Conservation (phyloP, 2,329 filamentous ascomycete genomes). For the Zasmidium angulare region DNA sequence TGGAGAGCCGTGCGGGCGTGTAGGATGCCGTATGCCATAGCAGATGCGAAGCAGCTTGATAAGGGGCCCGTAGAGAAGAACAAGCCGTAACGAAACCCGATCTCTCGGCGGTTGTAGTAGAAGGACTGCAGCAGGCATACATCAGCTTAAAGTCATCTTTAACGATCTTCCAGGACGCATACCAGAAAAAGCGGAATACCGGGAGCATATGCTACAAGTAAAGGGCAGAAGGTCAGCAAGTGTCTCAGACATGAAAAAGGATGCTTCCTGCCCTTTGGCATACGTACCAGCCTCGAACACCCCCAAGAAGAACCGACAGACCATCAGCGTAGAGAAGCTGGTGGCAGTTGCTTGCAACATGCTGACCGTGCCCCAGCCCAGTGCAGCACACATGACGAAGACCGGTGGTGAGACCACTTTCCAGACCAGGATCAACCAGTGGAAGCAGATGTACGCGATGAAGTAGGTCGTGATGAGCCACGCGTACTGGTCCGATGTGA, state of each 20-base stretch:
- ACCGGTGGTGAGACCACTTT: slow-evolving; percentile 4
- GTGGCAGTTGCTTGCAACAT: slow-evolving; percentile 11
- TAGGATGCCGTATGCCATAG: slow-evolving; percentile 62
- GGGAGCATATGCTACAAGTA: slow-evolving; percentile 1
- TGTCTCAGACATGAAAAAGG: too few species aligned
- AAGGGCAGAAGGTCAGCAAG: too few species aligned
- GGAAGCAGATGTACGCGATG: slow-evolving; percentile 42
- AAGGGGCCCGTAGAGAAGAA: not conserved
- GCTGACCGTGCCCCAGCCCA: slow-evolving; percentile 13
- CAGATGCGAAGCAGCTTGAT: slow-evolving; percentile 41
- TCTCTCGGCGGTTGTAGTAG: slow-evolving; percentile 7
- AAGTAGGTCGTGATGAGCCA: slow-evolving; percentile 56
- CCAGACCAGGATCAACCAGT: slow-evolving; percentile 6
- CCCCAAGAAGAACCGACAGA: slow-evolving; percentile 5
- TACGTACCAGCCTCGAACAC: slow-evolving; percentile 8
- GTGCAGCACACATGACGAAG: slow-evolving; percentile 6
- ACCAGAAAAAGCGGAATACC: slow-evolving; percentile 3
- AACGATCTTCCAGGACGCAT: too few species aligned
- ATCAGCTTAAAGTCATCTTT: too few species aligned
- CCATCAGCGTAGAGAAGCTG: slow-evolving; percentile 6
- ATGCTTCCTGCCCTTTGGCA: too few species aligned
- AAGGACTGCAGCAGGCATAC: not conserved
- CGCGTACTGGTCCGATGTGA: slow-evolving; percentile 49
- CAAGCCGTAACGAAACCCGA: slow-evolving; percentile 1
- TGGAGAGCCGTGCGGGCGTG: slow-evolving; percentile 56